A percentile compares a stretch with the other conserved stretches of the same genome.
Conservation (phyloP, 2,329 filamentous ascomycete genomes). For the Colletotrichum cordylinicola region DNA sequence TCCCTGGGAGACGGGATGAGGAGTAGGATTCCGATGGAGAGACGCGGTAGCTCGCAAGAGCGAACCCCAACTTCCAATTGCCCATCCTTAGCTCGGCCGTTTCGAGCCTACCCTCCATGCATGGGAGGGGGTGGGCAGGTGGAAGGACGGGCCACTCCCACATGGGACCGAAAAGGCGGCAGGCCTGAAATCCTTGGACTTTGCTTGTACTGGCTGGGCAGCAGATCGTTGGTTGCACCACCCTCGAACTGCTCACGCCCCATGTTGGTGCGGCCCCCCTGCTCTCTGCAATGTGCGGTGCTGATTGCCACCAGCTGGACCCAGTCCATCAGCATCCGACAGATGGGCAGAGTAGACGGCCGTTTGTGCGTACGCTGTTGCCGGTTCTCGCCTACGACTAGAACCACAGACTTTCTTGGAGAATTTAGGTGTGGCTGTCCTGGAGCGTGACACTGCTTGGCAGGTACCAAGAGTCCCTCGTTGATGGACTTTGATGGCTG, state of each 20-base stretch:
- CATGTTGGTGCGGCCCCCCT: background rate
- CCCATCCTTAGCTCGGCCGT: background rate
- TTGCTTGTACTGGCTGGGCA: slow-evolving; percentile 11
- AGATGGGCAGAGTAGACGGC: background rate
- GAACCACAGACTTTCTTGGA: background rate
- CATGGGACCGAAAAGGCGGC: slow-evolving; percentile 18
- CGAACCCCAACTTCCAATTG: slow-evolving; percentile 4
- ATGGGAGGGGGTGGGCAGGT: slow-evolving; percentile 9
- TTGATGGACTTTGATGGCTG: background rate
- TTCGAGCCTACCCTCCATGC: background rate
- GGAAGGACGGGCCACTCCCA: slow-evolving; percentile 6
- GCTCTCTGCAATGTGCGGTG: background rate
- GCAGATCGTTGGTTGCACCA: slow-evolving; percentile 16
- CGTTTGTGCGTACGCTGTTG: background rate
- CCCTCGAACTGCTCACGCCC: background rate
- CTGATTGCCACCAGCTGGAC: background rate
- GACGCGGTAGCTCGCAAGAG: background rate
- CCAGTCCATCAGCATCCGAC: background rate
- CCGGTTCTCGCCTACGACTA: background rate
- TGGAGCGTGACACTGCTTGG: background rate
- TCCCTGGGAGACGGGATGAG: slow-evolving; percentile 1
- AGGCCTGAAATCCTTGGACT: background rate
- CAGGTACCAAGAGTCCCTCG: background rate
- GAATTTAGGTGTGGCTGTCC: background rate
- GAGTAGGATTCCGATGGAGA: slow-evolving; percentile 7